These are phyloP conservation scores for Suhomyces guaymorum DNA, from an alignment of 1,139 yeast genomes.

Conservation along the genomic window DNA sequence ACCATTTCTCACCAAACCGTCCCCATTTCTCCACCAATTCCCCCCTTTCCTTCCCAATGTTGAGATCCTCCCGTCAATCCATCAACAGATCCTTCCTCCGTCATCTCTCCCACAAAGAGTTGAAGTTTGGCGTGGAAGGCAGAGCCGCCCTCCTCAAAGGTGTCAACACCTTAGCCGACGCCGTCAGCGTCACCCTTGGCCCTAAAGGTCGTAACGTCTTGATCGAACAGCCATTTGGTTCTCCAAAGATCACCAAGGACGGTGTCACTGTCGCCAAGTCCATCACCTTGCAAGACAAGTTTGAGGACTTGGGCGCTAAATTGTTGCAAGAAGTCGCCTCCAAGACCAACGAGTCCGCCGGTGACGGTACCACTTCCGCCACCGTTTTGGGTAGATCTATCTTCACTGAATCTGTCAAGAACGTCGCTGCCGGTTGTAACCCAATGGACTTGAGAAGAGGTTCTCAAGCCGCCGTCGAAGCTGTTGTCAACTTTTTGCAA, in stretches of 20 bases:
- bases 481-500: constrained; percentile 87
- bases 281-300: constrained; percentile 83
- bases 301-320: constrained; percentile 96
- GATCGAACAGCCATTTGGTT: constrained; percentile 95
- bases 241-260: constrained; percentile 98
- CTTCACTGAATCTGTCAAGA: constrained; percentile 95
- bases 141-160: constrained; percentile 95
- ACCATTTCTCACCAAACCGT: background rate
- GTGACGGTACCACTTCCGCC: constrained; percentile 99
- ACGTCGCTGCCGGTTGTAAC: constrained; percentile 99
- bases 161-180: constrained; percentile 95
- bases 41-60: constrained; percentile 36
- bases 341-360: constrained; percentile 97
- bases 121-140: constrained; percentile 98
- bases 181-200: constrained; percentile 95
- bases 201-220: constrained; percentile 98
- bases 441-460: constrained; percentile 99
- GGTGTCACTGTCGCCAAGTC: constrained; percentile 98
- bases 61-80: constrained; percentile 56
- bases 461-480: constrained; percentile 97
- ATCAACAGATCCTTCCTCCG: constrained; percentile 52
- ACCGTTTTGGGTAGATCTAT: constrained; percentile 96
- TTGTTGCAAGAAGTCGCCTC: constrained; percentile 97
- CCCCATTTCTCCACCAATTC: background rate
- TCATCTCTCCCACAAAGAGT: constrained; percentile 83